Conservation (phyloP, 2,329 filamentous ascomycete species). For the Clonostachys sp. region DNA sequence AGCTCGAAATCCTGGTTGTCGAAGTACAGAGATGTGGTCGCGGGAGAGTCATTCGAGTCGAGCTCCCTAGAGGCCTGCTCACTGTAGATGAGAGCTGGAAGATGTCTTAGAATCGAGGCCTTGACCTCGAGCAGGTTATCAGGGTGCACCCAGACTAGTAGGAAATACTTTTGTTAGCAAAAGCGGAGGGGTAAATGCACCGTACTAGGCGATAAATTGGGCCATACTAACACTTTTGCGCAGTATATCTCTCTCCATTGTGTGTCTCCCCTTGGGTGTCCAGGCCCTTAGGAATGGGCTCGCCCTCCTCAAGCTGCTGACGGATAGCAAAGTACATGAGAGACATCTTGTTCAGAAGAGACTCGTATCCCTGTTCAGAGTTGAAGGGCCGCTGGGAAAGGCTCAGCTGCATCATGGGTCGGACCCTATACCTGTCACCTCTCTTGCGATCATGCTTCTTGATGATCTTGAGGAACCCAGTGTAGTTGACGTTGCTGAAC, state of each 20-base stretch:
- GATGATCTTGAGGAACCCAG: conserved; percentile 93
- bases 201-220: not conserved
- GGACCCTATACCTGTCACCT: conserved; percentile 79
- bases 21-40: conserved; percentile 94
- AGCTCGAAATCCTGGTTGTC: conserved; percentile 83
- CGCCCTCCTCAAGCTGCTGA: conserved; percentile 67
- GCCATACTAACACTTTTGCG: conserved; percentile 72
- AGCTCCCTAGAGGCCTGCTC: conserved; percentile 78
- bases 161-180: conserved; percentile 17
- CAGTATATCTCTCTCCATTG: conserved; percentile 71
- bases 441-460: conserved; percentile 98
- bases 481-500: conserved; percentile 95
- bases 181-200: not conserved
- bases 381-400: conserved; percentile 90
- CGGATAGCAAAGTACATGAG: conserved; percentile 95
- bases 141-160: conserved; percentile 82
- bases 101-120: conserved; percentile 84
- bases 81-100: conserved; percentile 92
- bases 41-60: conserved; percentile 78
- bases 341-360: conserved; percentile 83
- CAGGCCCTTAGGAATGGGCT: conserved; percentile 36
- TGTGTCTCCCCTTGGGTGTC: conserved; percentile 51
- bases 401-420: conserved; percentile 86
- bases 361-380: conserved; percentile 83
- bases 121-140: conserved; percentile 97